Evolutionary conservation across 345 rosid species (phyloP), one percentile per base, ranked within the genome.

Genomic region (Eucalyptus pauciflora): DNA sequence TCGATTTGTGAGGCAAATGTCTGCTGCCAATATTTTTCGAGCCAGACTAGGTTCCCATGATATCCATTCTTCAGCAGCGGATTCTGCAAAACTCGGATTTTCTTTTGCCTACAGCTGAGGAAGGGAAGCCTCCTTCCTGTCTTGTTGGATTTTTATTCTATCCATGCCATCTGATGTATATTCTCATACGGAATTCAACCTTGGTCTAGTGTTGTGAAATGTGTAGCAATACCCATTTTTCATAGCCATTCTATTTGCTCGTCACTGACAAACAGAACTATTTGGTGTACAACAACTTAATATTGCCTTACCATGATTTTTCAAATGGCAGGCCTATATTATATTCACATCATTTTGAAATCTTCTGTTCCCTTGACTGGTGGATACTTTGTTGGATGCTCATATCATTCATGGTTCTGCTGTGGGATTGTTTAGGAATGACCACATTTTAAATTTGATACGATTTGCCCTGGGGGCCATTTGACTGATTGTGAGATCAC

Each of bases 1-100:
- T 86, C 92, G 88, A 64, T 94, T 93, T 58, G 92, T 92, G 88
- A 91, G 88, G 91, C 92, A 92, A 58, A 89, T 93, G 93, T 90
- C 95, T 43, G 91, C 58, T 31, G 76, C 89, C 79, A 89, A 89
- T 50, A 90, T 86, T 90, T 94, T 90, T 92, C 94, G 90, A 88
- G 92, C 93, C 92, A 92, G 90, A 33, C 86, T 91, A 91, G 94
- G 89, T 45, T 62, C 90, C 56, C 87, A 89, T 6, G 89, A 87
- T n/a, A 58, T 86, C 29, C 91, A 48, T 16, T 88, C 93, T 45
- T 86, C 88, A 50, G 50, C 80, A 51, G 87, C 85, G 17, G 94
- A 91, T 69, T 86, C 85, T 89, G 79, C 88, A 9, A 91, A 89
- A 85, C 85, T 80, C 33, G 89, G 93, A 60, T 85, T 85, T 20